Percentiles rank a stretch among this genome's conserved stretches.
phyloP scores from a whole-genome alignment of 1,284 basidiomycete species.

The Moesziomyces parantarcticus region DNA sequence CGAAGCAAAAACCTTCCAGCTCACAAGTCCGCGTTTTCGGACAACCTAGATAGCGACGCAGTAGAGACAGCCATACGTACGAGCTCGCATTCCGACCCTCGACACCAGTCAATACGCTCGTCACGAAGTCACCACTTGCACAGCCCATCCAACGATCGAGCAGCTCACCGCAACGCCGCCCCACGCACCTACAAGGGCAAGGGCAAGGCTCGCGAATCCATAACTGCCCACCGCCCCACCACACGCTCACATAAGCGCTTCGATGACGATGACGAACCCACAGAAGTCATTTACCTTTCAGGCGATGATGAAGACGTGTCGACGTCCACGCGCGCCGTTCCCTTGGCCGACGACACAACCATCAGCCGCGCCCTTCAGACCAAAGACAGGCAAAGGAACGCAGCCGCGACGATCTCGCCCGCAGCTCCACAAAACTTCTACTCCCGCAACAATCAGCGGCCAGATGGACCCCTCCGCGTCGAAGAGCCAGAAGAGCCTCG shows the following conservation, averaged over 20 bases:
- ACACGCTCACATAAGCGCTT: slow-evolving; percentile 8
- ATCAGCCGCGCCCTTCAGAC: slow-evolving; percentile 14
- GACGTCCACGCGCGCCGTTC: neutral
- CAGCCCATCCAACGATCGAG: neutral
- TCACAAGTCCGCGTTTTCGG: neutral
- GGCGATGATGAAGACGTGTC: slow-evolving; percentile 1
- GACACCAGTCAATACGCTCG: neutral
- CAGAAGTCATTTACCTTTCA: slow-evolving; percentile 11
- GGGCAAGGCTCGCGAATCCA: slow-evolving; percentile 13
- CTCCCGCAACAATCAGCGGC: neutral
- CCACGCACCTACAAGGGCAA: slow-evolving; percentile 16
- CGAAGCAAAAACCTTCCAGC: no score
- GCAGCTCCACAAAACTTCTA: slow-evolving; percentile 10
- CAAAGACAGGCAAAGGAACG: slow-evolving; percentile 7
- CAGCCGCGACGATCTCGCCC: neutral
- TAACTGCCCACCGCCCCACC: neutral
- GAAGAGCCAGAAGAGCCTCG: slow-evolving; percentile 9
- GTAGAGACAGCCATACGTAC: slow-evolving; percentile 1
- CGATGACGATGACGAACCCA: slow-evolving; percentile 4
- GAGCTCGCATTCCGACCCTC: neutral
- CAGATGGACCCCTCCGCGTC: slow-evolving; percentile 8
- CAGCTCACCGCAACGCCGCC: neutral
- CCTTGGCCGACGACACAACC: neutral
- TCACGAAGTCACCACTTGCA: neutral
- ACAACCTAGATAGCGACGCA: slow-evolving; percentile 3